Conservation (phyloP, 805 yeast species). For the Tetrapisispora iriomotensis region DNA sequence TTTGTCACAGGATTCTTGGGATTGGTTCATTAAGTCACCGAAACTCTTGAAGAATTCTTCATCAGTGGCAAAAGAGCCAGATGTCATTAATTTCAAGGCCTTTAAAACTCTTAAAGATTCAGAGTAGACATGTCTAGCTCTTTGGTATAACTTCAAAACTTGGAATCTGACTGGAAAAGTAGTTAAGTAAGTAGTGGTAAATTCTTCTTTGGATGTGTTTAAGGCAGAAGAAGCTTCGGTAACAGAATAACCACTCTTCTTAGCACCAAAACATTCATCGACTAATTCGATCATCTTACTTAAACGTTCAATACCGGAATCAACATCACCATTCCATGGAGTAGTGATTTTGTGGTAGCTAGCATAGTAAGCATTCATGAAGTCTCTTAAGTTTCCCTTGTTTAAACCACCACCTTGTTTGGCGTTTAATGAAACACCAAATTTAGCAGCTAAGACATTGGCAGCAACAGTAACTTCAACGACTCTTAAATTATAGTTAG, state of each 20-base stretch:
- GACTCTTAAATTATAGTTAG: conserved; percentile 59
- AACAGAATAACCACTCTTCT: conserved; percentile 40
- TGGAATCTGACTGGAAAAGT: conserved; percentile 51
- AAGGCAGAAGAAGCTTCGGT: conserved; percentile 39
- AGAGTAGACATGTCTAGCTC: conserved; percentile 53
- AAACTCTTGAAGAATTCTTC: conserved; percentile 34
- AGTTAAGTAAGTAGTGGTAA: conserved; percentile 37
- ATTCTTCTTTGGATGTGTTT: conserved; percentile 35
- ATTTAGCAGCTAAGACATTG: conserved; percentile 41
- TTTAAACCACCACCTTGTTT: conserved; percentile 13
- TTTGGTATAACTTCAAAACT: conserved; percentile 42
- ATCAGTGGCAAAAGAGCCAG: conserved; percentile 6
- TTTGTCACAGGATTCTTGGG: conserved; percentile 44
- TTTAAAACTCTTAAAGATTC: conserved; percentile 52
- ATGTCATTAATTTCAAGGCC: conserved; percentile 35
- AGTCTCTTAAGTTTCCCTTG: conserved; percentile 55
- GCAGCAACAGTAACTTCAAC: conserved; percentile 67
- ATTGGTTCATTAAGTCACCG: conserved; percentile 49
- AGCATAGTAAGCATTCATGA: conserved; percentile 42
- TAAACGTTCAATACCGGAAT: conserved; percentile 34
- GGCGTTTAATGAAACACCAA: conserved; percentile 30
- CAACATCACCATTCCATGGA: conserved; percentile 41
- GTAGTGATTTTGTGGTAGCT: conserved; percentile 15
- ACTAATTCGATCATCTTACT: conserved; percentile 34
- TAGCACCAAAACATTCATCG: conserved; percentile 33